These are phyloP conservation scores for Sutorius eximius DNA, from an alignment of 1,284 basidiomycete species.

Conservation along the genomic window DNA sequence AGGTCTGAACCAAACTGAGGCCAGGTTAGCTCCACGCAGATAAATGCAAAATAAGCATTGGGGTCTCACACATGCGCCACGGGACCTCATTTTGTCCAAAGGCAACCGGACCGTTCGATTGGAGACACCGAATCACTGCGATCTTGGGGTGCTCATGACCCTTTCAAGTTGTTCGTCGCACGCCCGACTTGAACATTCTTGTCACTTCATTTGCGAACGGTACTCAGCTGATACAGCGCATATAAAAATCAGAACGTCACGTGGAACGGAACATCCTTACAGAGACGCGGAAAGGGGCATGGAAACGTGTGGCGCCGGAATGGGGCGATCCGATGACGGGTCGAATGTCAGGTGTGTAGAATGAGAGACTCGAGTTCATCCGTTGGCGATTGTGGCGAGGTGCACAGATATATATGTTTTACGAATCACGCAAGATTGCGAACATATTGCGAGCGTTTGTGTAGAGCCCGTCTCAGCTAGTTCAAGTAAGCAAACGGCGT, in stretches of 20 bases:
- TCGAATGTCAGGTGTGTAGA: neutral
- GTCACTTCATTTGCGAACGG: neutral
- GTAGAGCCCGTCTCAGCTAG: no score
- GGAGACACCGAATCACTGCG: neutral
- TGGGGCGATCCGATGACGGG: no score
- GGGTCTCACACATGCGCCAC: neutral
- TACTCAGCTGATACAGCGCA: neutral
- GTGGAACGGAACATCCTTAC: neutral
- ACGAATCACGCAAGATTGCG: constrained; percentile 15
- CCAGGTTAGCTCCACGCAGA: neutral
- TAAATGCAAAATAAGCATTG: neutral
- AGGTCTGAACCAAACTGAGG: neutral
- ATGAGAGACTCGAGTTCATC: neutral
- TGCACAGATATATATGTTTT: neutral
- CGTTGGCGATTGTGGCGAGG: neutral
- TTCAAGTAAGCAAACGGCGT: neutral
- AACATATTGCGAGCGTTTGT: neutral
- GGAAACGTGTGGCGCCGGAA: neutral
- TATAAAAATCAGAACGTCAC: neutral
- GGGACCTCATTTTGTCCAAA: neutral
- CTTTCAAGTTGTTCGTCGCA: neutral
- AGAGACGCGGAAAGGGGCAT: neutral
- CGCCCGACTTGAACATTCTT: no score
- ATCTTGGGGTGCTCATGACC: neutral
- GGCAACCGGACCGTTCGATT: constrained; percentile 3